Evolutionary conservation across 2,329 filamentous ascomycete genomes (phyloP).

Genomic region (Cucurbitaria berberidis): DNA sequence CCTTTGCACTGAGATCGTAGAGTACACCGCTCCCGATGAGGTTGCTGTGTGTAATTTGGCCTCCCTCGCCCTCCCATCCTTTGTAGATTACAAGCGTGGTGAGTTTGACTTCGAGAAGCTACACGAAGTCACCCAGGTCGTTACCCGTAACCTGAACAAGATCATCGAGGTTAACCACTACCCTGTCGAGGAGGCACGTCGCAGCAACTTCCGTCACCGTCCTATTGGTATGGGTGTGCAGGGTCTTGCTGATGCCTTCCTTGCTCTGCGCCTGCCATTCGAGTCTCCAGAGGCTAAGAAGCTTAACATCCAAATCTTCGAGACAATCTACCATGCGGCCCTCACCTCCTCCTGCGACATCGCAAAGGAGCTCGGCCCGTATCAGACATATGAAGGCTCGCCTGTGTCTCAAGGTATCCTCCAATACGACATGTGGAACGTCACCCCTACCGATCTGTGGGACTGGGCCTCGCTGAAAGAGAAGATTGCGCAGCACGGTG

Average conservation of each 20-base stretch:
- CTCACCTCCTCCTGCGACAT: conserved; percentile 88
- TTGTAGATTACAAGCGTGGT: conserved; percentile 83
- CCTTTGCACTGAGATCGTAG: conserved; percentile 97
- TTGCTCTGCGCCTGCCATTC: conserved; percentile 94
- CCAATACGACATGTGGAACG: conserved; percentile 98
- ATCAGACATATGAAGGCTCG: conserved; percentile 89
- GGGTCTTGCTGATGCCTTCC: conserved; percentile 96
- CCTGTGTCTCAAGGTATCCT: conserved; percentile 94
- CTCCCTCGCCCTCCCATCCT: conserved; percentile 89
- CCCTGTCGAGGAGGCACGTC: conserved; percentile 89
- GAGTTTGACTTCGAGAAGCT: conserved; percentile 96
- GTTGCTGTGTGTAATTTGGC: conserved; percentile 98
- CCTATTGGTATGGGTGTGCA: conserved; percentile 97
- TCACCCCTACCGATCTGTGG: conserved; percentile 93
- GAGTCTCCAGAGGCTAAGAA: conserved; percentile 93
- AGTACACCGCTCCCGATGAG: conserved; percentile 97
- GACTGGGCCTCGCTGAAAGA: conserved; percentile 91
- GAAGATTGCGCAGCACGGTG: conserved; percentile 88
- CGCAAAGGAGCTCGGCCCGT: conserved; percentile 81
- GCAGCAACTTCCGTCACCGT: conserved; percentile 96
- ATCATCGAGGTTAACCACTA: conserved; percentile 99
- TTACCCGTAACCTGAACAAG: conserved; percentile 95
- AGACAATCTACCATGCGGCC: conserved; percentile 98
- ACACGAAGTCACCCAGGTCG: conserved; percentile 89
- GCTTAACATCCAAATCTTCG: conserved; percentile 98